A percentile compares a stretch with the other conserved stretches of the same genome.
Conservation (phyloP, 2,329 filamentous ascomycete genomes). For the Fusarium sp. region DNA sequence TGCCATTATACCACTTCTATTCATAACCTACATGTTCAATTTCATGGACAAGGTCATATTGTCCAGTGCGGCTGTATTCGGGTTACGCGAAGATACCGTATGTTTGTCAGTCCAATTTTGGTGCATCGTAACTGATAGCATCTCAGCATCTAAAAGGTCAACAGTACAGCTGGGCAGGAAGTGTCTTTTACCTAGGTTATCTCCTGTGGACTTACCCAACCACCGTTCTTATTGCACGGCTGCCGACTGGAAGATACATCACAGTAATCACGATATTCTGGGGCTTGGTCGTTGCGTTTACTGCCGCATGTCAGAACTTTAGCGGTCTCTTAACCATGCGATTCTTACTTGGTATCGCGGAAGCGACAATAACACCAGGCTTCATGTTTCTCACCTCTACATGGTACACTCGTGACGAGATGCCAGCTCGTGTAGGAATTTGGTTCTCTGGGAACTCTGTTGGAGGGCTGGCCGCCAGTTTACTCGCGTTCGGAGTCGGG, state of each 20-base stretch:
- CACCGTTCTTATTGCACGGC: conserved; percentile 58
- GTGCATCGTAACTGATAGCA: not conserved
- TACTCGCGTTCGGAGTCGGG: conserved; percentile 67
- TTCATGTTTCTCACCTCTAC: conserved; percentile 67
- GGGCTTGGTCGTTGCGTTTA: conserved; percentile 59
- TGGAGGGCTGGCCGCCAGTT: conserved; percentile 59
- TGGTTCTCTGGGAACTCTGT: conserved; percentile 66
- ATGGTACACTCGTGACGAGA: conserved; percentile 68
- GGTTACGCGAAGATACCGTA: conserved; percentile 60
- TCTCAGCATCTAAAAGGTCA: conserved; percentile 47
- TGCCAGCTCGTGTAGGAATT: conserved; percentile 64
- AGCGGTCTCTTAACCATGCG: conserved; percentile 62
- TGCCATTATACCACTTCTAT: conserved; percentile 65
- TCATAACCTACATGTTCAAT: conserved; percentile 68
- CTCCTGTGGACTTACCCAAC: conserved; percentile 63
- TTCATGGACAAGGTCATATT: conserved; percentile 72
- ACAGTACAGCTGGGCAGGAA: conserved; percentile 73
- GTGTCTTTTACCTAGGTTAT: conserved; percentile 58
- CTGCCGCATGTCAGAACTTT: conserved; percentile 60
- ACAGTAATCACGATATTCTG: conserved; percentile 61
- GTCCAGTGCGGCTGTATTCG: conserved; percentile 67
- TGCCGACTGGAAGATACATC: conserved; percentile 61
- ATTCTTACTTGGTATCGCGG: conserved; percentile 65
- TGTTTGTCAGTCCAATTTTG: not conserved
- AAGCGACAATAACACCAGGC: conserved; percentile 65